These are phyloP conservation scores for Boletus rubropictus DNA, from an alignment of 768 basidiomycete genomes.

Conservation along the genomic window DNA sequence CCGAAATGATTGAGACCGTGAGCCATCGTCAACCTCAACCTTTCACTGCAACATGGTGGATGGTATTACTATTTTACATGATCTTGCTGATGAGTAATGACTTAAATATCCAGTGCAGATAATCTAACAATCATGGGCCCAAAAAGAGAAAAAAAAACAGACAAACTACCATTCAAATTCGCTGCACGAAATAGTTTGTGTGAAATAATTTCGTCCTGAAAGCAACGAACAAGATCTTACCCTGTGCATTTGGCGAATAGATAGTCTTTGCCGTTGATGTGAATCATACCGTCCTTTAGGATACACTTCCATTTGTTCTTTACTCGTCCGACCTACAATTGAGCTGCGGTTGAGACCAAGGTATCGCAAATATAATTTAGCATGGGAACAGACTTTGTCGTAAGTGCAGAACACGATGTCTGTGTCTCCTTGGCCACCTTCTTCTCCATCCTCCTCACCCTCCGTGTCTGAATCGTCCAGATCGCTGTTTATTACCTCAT, in stretches of 20 bases:
- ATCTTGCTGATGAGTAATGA: no score
- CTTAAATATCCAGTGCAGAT: no score
- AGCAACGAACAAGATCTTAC: constrained; percentile 43
- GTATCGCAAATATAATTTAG: neutral
- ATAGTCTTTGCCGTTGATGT: constrained; percentile 95
- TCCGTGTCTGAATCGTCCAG: constrained; percentile 93
- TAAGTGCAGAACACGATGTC: constrained; percentile 99
- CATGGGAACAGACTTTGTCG: constrained; percentile 68
- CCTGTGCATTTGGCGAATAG: constrained; percentile 95
- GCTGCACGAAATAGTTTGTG: constrained; percentile 17
- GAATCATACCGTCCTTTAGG: constrained; percentile 96
- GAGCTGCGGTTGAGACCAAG: neutral
- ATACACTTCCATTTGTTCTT: constrained; percentile 99
- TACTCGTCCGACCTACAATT: constrained; percentile 89
- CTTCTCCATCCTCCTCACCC: constrained; percentile 77
- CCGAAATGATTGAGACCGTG: no score
- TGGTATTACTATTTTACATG: no score
- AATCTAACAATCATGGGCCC: no score
- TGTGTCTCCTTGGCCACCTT: constrained; percentile 63
- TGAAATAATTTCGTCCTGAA: neutral
- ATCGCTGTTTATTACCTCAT: constrained; percentile 94
- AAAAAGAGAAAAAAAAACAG: no score
- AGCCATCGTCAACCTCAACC: no score
- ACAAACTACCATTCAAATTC: constrained; percentile 47
- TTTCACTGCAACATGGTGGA: no score